Percentiles rank a stretch among this genome's conserved stretches.
Evolutionary conservation across 2,329 filamentous ascomycete genomes (phyloP).

Genomic region (Hypoxylon sp.): DNA sequence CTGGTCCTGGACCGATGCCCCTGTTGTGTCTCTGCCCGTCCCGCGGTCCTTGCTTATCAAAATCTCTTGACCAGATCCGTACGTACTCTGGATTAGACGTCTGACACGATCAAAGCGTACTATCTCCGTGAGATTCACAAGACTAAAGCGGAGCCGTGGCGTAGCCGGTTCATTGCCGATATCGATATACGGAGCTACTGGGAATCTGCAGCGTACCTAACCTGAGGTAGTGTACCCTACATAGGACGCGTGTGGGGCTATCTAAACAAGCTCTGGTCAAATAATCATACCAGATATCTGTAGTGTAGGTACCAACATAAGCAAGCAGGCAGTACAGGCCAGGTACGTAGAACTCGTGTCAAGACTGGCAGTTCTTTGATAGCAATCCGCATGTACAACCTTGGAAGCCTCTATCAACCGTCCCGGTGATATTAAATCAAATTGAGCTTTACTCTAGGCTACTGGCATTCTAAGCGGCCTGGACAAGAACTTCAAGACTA

Average conservation of each 20-base stretch:
- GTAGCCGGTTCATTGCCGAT: constrained; percentile 13
- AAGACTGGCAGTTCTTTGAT: neutral
- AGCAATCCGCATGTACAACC: constrained; percentile 8
- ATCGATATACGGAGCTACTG: constrained; percentile 1
- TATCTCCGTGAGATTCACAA: constrained; percentile 11
- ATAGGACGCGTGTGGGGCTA: too few species aligned
- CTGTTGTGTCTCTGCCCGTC: neutral
- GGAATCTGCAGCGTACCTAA: too few species aligned
- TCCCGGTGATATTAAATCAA: neutral
- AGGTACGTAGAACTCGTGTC: neutral
- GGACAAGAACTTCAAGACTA: neutral
- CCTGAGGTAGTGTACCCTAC: too few species aligned
- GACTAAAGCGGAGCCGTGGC: constrained; percentile 19
- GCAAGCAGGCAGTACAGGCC: too few species aligned
- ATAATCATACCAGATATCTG: too few species aligned
- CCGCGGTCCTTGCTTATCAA: constrained; percentile 8
- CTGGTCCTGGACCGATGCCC: neutral
- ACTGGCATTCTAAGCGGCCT: constrained; percentile 1
- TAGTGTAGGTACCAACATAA: too few species aligned
- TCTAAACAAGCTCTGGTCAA: too few species aligned
- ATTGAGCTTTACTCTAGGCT: neutral
- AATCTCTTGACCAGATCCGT: constrained; percentile 6
- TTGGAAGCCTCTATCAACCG: neutral
- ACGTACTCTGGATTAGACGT: constrained; percentile 1
- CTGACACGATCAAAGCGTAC: constrained; percentile 4